A percentile compares a stretch with the other conserved stretches of the same genome.
phyloP scores from a whole-genome alignment of 371 early-diverging fungal species.

The Rhizopus sp. region DNA sequence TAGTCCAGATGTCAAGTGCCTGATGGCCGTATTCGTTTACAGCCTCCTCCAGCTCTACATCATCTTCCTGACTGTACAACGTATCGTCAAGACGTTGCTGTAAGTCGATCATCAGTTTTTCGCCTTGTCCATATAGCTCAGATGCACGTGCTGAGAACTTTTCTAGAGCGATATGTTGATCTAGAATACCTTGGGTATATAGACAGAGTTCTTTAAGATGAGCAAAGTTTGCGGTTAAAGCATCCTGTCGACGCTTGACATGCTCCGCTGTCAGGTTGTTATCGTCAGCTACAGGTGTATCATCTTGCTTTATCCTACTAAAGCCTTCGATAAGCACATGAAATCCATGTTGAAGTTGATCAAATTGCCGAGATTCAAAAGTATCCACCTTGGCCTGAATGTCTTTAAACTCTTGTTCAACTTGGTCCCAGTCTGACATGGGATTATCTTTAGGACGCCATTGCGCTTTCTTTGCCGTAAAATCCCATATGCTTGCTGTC shows the following conservation, averaged over 20 bases:
- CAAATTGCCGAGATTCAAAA: slow-evolving; percentile 11
- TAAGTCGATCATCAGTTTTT: slow-evolving; percentile 4
- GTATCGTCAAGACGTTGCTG: slow-evolving; percentile 15
- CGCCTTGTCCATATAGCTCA: slow-evolving; percentile 7
- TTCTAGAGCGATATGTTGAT: slow-evolving; percentile 25
- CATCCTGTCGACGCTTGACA: slow-evolving; percentile 36
- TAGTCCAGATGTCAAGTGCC: slow-evolving; percentile 23
- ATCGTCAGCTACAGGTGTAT: slow-evolving; percentile 3
- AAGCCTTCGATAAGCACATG: slow-evolving; percentile 16
- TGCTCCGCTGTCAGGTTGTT: slow-evolving; percentile 22
- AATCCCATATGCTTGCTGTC: slow-evolving; percentile 34
- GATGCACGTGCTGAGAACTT: slow-evolving; percentile 16
- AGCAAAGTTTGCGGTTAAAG: slow-evolving; percentile 20
- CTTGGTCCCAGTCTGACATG: background rate
- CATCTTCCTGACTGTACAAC: background rate
- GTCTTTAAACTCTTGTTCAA: slow-evolving; percentile 9
- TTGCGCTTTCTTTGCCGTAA: slow-evolving; percentile 33
- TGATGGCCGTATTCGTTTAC: slow-evolving; percentile 18
- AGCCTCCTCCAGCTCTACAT: background rate
- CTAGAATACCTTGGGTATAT: slow-evolving; percentile 26
- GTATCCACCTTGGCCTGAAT: slow-evolving; percentile 12
- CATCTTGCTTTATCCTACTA: slow-evolving; percentile 1
- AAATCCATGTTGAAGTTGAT: slow-evolving; percentile 10
- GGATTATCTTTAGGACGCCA: slow-evolving; percentile 25
- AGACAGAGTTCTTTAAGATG: slow-evolving; percentile 21